Evolutionary conservation across 2,329 filamentous ascomycete species (phyloP).

Genomic region (Apiospora kogelbergensis): DNA sequence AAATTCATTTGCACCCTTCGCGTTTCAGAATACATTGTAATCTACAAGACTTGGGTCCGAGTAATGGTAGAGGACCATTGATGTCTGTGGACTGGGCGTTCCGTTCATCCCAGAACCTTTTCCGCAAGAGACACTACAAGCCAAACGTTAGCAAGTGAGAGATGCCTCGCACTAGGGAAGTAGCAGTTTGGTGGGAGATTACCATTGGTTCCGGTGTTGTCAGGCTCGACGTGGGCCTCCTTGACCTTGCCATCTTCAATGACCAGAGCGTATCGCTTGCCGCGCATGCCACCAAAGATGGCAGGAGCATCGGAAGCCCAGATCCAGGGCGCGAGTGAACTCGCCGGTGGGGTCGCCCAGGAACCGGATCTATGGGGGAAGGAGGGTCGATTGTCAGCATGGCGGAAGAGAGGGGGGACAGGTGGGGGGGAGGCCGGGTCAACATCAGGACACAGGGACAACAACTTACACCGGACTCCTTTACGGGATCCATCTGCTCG

Average conservation of each 20-base stretch:
- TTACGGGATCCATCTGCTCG: conserved; percentile 71
- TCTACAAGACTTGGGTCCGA: background rate
- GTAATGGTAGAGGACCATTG: no score
- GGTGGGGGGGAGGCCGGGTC: background rate
- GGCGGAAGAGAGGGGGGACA: background rate
- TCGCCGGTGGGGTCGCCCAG: conserved; percentile 76
- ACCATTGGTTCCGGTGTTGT: conserved; percentile 82
- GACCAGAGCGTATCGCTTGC: conserved; percentile 85
- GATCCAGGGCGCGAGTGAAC: conserved; percentile 81
- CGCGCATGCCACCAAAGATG: conserved; percentile 75
- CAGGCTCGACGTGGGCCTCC: conserved; percentile 79
- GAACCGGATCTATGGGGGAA: conserved; percentile 70
- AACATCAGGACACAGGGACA: background rate
- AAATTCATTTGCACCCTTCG: background rate
- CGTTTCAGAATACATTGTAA: background rate
- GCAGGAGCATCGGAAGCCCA: conserved; percentile 63
- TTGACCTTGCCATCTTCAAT: conserved; percentile 84
- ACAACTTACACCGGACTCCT: conserved; percentile 70
- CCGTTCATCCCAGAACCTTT: conserved; percentile 13
- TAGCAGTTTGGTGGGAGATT: conserved; percentile 21
- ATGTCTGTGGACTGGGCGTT: background rate
- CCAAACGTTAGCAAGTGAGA: background rate
- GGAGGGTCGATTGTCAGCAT: background rate
- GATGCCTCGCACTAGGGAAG: no score
- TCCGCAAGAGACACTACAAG: conserved; percentile 13